phyloP scores from a whole-genome alignment of 345 rosid genomes.

The Eucalyptus marginata region DNA sequence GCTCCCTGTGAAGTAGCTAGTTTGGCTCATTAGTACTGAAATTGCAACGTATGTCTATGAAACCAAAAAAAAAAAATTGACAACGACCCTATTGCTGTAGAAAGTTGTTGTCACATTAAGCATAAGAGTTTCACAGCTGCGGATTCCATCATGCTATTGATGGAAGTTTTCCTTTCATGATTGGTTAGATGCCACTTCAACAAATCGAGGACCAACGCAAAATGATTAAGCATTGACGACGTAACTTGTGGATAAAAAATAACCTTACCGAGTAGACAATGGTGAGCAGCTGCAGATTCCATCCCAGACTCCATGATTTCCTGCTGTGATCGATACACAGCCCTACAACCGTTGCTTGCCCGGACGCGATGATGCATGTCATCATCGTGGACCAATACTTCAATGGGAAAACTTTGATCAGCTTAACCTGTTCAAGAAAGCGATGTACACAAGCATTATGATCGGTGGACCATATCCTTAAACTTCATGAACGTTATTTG shows the following conservation, averaged over 20 bases:
- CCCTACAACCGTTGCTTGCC: slow-evolving; percentile 18
- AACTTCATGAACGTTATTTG: background rate
- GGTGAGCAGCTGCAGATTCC: slow-evolving; percentile 26
- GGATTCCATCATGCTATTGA: background rate
- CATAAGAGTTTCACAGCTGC: background rate
- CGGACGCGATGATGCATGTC: slow-evolving; percentile 20
- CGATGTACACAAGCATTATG: background rate
- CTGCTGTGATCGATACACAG: slow-evolving; percentile 7
- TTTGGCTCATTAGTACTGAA: background rate
- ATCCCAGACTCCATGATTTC: slow-evolving; percentile 18
- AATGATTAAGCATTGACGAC: background rate
- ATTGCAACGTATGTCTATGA: background rate
- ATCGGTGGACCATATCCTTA: background rate
- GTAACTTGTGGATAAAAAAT: background rate
- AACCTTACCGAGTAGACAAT: slow-evolving; percentile 30
- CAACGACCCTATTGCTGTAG: background rate
- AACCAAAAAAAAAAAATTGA: background rate
- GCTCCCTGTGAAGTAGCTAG: slow-evolving; percentile 14
- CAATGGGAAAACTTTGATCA: slow-evolving; percentile 16
- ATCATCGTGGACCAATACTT: slow-evolving; percentile 33
- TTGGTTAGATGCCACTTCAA: background rate
- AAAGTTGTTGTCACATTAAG: background rate
- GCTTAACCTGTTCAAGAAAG: slow-evolving; percentile 5
- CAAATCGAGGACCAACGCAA: background rate
- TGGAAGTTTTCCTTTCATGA: background rate